Evolutionary conservation across 805 yeast species (phyloP).

Genomic region (Myxozyma udenii): DNA sequence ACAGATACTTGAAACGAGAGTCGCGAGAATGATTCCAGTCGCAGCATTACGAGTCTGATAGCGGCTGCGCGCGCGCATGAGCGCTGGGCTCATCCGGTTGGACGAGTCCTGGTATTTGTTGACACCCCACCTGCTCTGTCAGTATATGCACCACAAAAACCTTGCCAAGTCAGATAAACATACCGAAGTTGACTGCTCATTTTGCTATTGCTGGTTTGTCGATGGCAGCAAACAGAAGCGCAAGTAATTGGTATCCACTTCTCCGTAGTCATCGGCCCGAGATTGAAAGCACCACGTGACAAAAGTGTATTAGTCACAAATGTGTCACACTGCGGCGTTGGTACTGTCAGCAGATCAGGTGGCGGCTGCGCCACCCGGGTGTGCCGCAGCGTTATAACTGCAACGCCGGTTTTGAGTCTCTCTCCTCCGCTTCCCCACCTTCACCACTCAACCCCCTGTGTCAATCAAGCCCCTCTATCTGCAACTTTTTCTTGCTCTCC

Average conservation of each 20-base stretch:
- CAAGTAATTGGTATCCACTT: too few relatives aligned
- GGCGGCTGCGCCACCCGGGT: slow-evolving; percentile 6
- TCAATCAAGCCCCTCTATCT: too few relatives aligned
- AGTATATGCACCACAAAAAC: not conserved
- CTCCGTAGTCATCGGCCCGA: too few relatives aligned
- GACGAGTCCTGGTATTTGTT: slow-evolving; percentile 26
- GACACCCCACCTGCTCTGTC: slow-evolving; percentile 14
- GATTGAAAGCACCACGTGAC: too few relatives aligned
- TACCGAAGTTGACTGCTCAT: slow-evolving; percentile 21
- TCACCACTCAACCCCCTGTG: too few relatives aligned
- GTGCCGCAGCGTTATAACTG: not conserved
- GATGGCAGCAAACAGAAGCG: too few relatives aligned
- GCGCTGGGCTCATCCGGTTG: slow-evolving; percentile 26
- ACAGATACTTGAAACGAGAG: slow-evolving; percentile 10
- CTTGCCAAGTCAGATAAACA: not conserved
- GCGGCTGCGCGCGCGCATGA: slow-evolving; percentile 24
- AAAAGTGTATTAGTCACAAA: too few relatives aligned
- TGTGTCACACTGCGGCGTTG: too few relatives aligned
- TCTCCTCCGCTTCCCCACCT: not conserved
- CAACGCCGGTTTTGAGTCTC: not conserved
- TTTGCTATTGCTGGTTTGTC: too few relatives aligned
- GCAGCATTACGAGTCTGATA: slow-evolving; percentile 12
- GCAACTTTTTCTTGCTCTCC: too few relatives aligned
- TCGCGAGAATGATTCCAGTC: slow-evolving; percentile 19
- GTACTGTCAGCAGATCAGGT: too few relatives aligned